Conservation (phyloP, 2,329 filamentous ascomycete species). For the Talaromyces sp. region DNA sequence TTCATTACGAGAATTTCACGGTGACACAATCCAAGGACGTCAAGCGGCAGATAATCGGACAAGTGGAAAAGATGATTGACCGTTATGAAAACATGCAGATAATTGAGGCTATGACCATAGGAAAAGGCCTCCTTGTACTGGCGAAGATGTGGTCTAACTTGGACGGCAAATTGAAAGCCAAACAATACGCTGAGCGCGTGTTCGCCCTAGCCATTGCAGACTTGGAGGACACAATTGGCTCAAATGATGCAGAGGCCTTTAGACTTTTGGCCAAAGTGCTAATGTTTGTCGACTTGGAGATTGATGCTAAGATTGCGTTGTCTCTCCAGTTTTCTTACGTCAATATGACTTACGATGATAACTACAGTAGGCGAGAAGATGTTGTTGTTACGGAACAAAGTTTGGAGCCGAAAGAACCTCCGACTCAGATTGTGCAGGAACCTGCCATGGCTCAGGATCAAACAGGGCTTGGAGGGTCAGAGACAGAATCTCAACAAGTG, state of each 20-base stretch:
- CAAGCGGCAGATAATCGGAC: neutral
- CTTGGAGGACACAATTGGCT: constrained; percentile 2
- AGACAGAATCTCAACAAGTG: neutral
- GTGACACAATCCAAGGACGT: neutral
- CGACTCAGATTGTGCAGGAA: neutral
- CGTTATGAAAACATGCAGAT: constrained; percentile 7
- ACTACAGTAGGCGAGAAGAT: neutral
- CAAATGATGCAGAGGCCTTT: constrained; percentile 2
- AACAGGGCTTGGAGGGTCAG: neutral
- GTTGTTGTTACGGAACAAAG: neutral
- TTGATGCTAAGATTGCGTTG: constrained; percentile 5
- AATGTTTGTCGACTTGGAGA: constrained; percentile 1
- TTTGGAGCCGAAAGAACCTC: neutral
- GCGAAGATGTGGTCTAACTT: constrained; percentile 1
- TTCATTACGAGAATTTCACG: constrained; percentile 1
- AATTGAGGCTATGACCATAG: neutral
- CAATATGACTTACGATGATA: neutral
- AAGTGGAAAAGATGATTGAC: neutral
- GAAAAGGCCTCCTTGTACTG: neutral
- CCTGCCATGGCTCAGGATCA: neutral
- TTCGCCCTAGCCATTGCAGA: neutral
- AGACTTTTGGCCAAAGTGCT: constrained; percentile 5
- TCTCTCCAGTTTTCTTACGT: constrained; percentile 3
- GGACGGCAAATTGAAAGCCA: neutral
- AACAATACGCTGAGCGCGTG: neutral